A percentile compares a stretch with the other conserved stretches of the same genome.
Conservation (phyloP, 2,329 filamentous ascomycete species). For the Leptographium procerum region DNA sequence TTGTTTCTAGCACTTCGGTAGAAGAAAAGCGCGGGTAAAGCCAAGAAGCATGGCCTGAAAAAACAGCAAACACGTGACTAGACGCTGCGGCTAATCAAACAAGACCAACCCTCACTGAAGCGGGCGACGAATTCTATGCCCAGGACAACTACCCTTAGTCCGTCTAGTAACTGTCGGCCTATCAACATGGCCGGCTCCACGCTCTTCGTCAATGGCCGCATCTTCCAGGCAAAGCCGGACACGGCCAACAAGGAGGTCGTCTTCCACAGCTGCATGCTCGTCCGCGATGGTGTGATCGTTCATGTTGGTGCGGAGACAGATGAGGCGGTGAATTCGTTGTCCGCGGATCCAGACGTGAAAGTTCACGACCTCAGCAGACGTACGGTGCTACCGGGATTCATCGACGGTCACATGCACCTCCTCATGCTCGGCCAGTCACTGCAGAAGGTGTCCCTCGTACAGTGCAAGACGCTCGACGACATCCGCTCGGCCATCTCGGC, state of each 20-base stretch:
- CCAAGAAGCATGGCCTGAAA: too few species aligned
- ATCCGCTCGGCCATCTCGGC: constrained; percentile 34
- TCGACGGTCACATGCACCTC: constrained; percentile 48
- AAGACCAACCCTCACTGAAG: too few species aligned
- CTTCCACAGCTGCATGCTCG: constrained; percentile 27
- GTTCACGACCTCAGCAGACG: constrained; percentile 25
- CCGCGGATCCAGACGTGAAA: constrained; percentile 2
- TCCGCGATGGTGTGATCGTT: constrained; percentile 22
- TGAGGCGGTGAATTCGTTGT: constrained; percentile 14
- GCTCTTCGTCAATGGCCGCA: constrained; percentile 34
- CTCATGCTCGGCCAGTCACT: constrained; percentile 43
- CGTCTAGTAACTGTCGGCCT: too few species aligned
- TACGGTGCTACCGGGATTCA: constrained; percentile 40
- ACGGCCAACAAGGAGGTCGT: constrained; percentile 15
- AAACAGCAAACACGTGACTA: too few species aligned
- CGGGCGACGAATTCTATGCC: too few species aligned
- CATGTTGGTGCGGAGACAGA: constrained; percentile 25
- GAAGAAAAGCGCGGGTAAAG: too few species aligned
- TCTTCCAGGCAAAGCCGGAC: constrained; percentile 24
- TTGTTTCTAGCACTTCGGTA: not conserved
- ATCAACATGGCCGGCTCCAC: not conserved
- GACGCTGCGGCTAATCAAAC: too few species aligned
- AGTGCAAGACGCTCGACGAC: constrained; percentile 34
- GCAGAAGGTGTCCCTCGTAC: constrained; percentile 35
- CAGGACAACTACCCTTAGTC: too few species aligned